phyloP scores from a whole-genome alignment of 495 filamentous ascomycete genomes.

The Astrothelium macrocarpum region DNA sequence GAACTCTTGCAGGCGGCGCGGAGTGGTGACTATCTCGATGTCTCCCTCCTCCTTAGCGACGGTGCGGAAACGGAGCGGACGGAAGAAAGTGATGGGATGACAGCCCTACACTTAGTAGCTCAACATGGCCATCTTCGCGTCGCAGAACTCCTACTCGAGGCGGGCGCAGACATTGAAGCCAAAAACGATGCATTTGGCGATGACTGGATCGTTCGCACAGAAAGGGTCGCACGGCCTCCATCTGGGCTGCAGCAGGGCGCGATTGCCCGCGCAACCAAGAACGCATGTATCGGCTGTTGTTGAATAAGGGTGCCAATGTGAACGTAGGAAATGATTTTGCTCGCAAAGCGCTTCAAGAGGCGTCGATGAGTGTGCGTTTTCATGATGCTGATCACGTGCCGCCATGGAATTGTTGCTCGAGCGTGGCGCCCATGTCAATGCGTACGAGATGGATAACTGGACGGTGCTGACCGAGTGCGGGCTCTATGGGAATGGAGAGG shows the following conservation, averaged over 20 bases:
- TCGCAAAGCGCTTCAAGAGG: not conserved
- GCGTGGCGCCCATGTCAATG: slow-evolving; percentile 1
- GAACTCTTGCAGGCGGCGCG: not conserved
- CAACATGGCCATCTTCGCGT: slow-evolving; percentile 2
- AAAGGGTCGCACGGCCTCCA: not conserved
- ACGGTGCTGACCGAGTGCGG: slow-evolving; percentile 4
- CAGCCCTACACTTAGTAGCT: not conserved
- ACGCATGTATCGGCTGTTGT: not conserved
- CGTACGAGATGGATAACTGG: not conserved
- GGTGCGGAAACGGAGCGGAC: not conserved
- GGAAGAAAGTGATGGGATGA: slow-evolving; percentile 1
- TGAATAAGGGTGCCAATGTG: not conserved
- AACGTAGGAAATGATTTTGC: not conserved
- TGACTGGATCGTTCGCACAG: slow-evolving; percentile 3
- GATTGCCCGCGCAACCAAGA: slow-evolving; percentile 1
- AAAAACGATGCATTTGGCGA: not conserved
- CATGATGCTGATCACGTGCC: not conserved
- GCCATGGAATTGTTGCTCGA: not conserved
- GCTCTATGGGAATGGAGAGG: not conserved
- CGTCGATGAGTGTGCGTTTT: slow-evolving; percentile 3
- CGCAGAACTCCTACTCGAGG: not conserved
- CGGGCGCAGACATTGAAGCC: not conserved
- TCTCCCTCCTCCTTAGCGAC: not conserved
- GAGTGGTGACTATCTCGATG: slow-evolving; percentile 3
- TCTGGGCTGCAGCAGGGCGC: slow-evolving; percentile 2